Evolutionary conservation across 2,329 filamentous ascomycete genomes (phyloP), one percentile per base, ranked within the genome.

Genomic region (Ceratocystis cubensis): DNA sequence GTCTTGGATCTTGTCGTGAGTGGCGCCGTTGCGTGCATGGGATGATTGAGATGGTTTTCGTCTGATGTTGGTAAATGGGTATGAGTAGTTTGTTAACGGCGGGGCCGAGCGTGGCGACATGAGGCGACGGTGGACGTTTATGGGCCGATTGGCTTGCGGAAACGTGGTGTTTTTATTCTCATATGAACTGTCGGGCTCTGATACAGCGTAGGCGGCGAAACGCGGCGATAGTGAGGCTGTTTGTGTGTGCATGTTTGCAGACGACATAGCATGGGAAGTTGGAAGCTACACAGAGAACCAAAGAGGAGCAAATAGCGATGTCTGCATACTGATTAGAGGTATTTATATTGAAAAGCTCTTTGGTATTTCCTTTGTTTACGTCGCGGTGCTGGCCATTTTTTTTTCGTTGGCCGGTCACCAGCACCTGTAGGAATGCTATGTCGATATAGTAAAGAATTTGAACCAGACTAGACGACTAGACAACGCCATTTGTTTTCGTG

Each of bases 21-120:
- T 13, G 13, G 37, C 37, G 37, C 37, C 37, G 37, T 41, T 41
- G 37, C 37, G 37, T 41, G 13, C 37, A 41, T 8, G 13, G 28
- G 8, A n/a, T 59, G 25, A 5, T n/a, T 15, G 22, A 17, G 0
- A 33, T 33, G 28, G 56, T 4, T 59, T 59, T 59, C 56, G 56
- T 59, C 56, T n/a, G 17, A 59, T 59, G 56, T 37, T 15, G 5
- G 56, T 59, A 59, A 59, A 59, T 17, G 56, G 56, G n/a, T 59
- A 59, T 15, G 56, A 59, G 28, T 59, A 59, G 56, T 59, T 59
- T 59, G 56, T 37, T 37, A n/a, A 28, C 20, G 56, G 30, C 8
- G 56, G 30, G 13, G 13, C 13, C 20, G 28, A 33, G 25, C 28
- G 1, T 33, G 56, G 56, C 8, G 56, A 59, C 28, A 37, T 17